Base-by-base conservation (phyloP, 495 filamentous ascomycete species). In the Aspergillus asperescens region DNA sequence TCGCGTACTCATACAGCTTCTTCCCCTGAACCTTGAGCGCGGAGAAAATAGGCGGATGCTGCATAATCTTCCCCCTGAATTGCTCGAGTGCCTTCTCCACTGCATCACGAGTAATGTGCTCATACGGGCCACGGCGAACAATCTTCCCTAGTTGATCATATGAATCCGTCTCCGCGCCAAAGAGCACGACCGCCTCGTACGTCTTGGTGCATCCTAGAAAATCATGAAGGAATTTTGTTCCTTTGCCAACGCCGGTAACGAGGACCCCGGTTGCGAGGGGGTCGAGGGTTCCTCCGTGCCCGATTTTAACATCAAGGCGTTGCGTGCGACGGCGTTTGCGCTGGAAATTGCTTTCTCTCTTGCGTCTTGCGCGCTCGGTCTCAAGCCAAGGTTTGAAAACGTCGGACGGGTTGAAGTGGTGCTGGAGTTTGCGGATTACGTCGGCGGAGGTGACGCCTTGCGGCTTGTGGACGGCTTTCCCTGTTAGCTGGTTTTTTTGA, bases 271-370 rank as follows among this genome's bases (percentile, higher is more conserved):
- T 95, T 12, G 93, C 93, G 56, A 96, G 79, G 3, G 93, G 93
- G 61, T 99, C 93, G 4, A 99, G 78, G 0, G 93, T 99, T 27
- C 93, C 93, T 28, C 94, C 93, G 71, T 99, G 93, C 16, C 93
- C 93, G 59, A 97, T 86, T 73, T 99, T 99, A 54, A 97, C 85
- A 51, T 88, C 77, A 7, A 86, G 53, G 0, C 77, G 69, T 29
- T 71, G 59, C 35, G 70, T 62, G 67, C 82, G 82, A 59, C 76
- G 71, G 18, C 79, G 78, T 34, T 74, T 72, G 23, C 74, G 75
- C 64, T 85, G 78, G 62, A 67, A 76, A 7, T 72, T 65, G 19
- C 62, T 73, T 56, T 92, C 81, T 6, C 66, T 59, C 1, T 69
- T 62, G 34, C 82, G 80, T 3, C 56, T 63, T 0, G 60, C 66